Base-by-base conservation (phyloP, 2,329 filamentous ascomycete genomes). In the Beauveria caledonica region DNA sequence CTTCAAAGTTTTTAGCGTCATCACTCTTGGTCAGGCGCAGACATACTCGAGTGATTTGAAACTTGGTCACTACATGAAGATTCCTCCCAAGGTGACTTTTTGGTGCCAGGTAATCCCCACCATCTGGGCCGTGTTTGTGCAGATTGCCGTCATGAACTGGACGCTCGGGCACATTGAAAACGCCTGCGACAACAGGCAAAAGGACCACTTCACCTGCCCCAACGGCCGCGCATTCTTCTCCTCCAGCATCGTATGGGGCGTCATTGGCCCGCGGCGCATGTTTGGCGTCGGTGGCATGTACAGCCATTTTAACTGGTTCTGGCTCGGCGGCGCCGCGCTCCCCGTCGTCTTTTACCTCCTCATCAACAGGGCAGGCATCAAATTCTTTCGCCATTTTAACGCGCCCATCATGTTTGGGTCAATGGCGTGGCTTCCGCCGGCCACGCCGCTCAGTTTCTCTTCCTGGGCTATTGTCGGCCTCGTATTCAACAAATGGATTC, bases 341-440 rank as follows among this genome's bases (percentile, higher is more conserved):
- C 83, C 83, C 0, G 64, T 83, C 13, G 21, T 76, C 3, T 72
- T 82, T 64, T 84, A 78, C 66, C 62, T 78, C 40, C 60, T 68
- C 10, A 65, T 77, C 5, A 66, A 63, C 56, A 60, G 63, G n/a
- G 62, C 66, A n/a, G 63, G 65, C n/a, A 46, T 64, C 23, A 55
- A 53, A 66, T 72, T 73, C 2, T 73, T 78, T 36, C 75, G 78
- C 42, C 83, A 79, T 65, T 70, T 87, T 55, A 80, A 77, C 63
- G 79, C 79, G 0, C 84, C 84, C 0, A 74, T 86, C 44, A 79
- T 86, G 66, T 82, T 86, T 60, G 81, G 81, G 13, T 80, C 80
- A 23, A 76, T 79, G 46, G 73, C 74, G 13, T 72, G 78, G 62
- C 77, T 86, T 19, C 84, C 84, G 1, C 84, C 84, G 0, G 84